phyloP scores from a whole-genome alignment of 371 early-diverging fungal species.

The Rhizopus delemar region DNA sequence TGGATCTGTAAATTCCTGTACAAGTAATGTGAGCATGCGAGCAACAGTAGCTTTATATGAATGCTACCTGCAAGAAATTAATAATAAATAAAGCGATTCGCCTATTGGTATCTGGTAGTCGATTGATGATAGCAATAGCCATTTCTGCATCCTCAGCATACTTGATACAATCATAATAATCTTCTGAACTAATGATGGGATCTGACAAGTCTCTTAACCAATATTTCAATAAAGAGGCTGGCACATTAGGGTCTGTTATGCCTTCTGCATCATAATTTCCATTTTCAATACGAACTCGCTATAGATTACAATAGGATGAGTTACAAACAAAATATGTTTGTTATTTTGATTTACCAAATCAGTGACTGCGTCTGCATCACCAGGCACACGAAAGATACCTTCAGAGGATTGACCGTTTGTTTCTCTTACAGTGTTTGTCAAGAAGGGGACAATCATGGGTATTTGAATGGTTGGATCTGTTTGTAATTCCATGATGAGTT shows the following conservation, averaged over 20 bases:
- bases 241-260: conserved; percentile 87
- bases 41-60: conserved; percentile 2
- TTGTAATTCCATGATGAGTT: conserved; percentile 76
- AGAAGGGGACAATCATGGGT: conserved; percentile 82
- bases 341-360: conserved; percentile 57
- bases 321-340: neutral
- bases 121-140: conserved; percentile 63
- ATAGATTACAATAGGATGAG: neutral
- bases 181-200: conserved; percentile 81
- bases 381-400: conserved; percentile 96
- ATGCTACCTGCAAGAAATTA: conserved; percentile 69
- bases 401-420: conserved; percentile 83
- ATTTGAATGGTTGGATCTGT: conserved; percentile 42
- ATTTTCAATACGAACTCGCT: conserved; percentile 80
- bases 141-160: conserved; percentile 54
- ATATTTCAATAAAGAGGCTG: conserved; percentile 89
- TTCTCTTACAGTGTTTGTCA: conserved; percentile 73
- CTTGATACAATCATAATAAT: conserved; percentile 74
- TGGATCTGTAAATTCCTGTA: conserved; percentile 73
- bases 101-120: conserved; percentile 74
- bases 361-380: conserved; percentile 87
- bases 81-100: conserved; percentile 78
- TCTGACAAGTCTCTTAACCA: conserved; percentile 93
- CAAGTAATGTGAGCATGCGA: neutral
- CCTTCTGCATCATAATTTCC: conserved; percentile 70